Conservation (phyloP, 2,329 filamentous ascomycete species). For the Colletotrichum camelliae region DNA sequence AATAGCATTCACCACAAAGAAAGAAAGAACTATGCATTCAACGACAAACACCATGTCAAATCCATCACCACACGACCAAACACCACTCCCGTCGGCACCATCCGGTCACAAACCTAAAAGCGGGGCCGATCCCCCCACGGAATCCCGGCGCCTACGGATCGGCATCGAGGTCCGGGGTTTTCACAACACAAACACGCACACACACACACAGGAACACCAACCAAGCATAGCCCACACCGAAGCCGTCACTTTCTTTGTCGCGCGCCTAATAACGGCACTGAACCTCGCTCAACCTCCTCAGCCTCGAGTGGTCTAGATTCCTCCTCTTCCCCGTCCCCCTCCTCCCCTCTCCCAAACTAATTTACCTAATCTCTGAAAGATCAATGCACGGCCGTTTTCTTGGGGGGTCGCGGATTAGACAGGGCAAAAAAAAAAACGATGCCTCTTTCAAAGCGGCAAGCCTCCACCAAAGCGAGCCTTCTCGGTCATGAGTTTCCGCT, state of each 20-base stretch:
- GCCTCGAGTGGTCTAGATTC: not conserved
- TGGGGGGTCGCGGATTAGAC: not conserved
- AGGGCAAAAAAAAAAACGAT: not conserved
- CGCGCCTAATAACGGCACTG: not conserved
- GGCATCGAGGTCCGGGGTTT: not conserved
- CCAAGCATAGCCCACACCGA: not conserved
- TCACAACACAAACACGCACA: not conserved
- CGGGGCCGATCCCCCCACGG: not conserved
- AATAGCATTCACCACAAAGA: not conserved
- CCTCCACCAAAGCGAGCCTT: not conserved
- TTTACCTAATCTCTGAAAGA: not conserved
- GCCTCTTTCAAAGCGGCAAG: not conserved
- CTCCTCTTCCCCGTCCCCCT: not conserved
- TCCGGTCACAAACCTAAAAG: not conserved
- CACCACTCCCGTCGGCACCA: not conserved
- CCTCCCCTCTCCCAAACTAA: not conserved
- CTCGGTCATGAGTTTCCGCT: slow-evolving; percentile 1
- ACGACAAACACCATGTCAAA: not conserved
- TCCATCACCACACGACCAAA: not conserved
- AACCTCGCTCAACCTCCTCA: not conserved
- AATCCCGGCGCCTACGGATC: not conserved
- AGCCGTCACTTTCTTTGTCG: not conserved
- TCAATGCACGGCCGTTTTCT: not conserved
- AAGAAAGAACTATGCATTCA: not conserved
- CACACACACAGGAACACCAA: not conserved